Evolutionary conservation across 2,329 filamentous ascomycete species (phyloP).

Genomic region (Fusarium globosum): DNA sequence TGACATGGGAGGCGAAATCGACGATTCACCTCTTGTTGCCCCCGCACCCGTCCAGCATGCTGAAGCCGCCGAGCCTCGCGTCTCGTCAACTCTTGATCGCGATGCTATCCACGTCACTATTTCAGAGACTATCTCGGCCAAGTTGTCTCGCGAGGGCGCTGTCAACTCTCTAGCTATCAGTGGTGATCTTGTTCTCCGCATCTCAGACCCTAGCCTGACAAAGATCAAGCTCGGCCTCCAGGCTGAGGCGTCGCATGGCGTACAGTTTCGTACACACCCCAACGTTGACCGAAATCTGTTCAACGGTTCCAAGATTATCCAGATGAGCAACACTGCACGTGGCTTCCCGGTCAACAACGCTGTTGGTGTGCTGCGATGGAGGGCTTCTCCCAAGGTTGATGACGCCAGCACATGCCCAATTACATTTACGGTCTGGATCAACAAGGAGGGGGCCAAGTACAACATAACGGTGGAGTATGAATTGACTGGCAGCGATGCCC

Average conservation of each 20-base stretch:
- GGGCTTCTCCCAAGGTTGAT: slow-evolving; percentile 82
- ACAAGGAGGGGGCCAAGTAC: slow-evolving; percentile 84
- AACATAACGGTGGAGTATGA: slow-evolving; percentile 97
- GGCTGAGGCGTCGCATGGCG: slow-evolving; percentile 81
- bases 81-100: slow-evolving; percentile 76
- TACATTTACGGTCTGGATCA: slow-evolving; percentile 97
- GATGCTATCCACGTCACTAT: slow-evolving; percentile 90
- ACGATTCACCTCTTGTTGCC: slow-evolving; percentile 79
- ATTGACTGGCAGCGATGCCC: slow-evolving; percentile 79
- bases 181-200: slow-evolving; percentile 91
- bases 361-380: slow-evolving; percentile 94
- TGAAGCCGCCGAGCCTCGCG: slow-evolving; percentile 64
- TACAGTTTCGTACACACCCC: slow-evolving; percentile 93
- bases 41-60: slow-evolving; percentile 63
- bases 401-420: slow-evolving; percentile 87
- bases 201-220: slow-evolving; percentile 87
- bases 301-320: slow-evolving; percentile 83
- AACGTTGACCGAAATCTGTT: slow-evolving; percentile 94
- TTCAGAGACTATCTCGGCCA: slow-evolving; percentile 90
- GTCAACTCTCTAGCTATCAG: slow-evolving; percentile 89
- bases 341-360: slow-evolving; percentile 96
- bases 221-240: slow-evolving; percentile 89
- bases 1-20: slow-evolving; percentile 87
- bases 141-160: slow-evolving; percentile 86
- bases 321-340: slow-evolving; percentile 87